Base-by-base conservation (phyloP, 176 grass and related monocot genomes). In the Secale cereale region DNA sequence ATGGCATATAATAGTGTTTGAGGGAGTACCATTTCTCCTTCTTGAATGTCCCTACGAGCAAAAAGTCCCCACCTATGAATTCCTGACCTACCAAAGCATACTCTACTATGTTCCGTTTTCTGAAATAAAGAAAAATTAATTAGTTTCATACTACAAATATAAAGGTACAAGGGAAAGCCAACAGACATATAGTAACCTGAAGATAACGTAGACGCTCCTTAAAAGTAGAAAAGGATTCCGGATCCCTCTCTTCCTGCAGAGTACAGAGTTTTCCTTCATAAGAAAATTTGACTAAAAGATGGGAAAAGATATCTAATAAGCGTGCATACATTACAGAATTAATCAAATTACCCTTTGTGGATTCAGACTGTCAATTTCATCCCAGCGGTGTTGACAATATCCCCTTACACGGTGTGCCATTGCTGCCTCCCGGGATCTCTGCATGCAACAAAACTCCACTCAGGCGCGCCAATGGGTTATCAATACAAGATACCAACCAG, bases 1-100 rank as follows among this genome's bases (percentile, higher is more conserved):
- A 75, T 41, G 31, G 60, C 22, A 75, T 67, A 76, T 29, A 46
- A 22, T 52, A 74, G 26, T 66, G 39, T 65, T 61, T 15, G 41
- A 74, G 79, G 68, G 28, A 56, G 22, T 91, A 98, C 93, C 97
- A 98, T 98, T 87, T 95, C 97, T 95, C 93, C 97, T 98, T 95
- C 96, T 94, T 94, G 97, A 87, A 98, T 98, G 65, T 88, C 81
- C 50, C 86, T 89, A 81, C 88, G 87, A 82, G 97, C 91, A 92
- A 98, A 98, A 65, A 98, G 88, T 70, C 97, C 97, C 93, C 97
- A 98, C 66, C 97, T 94, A 89, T 98, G 97, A 92, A 98, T 98
- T 83, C 93, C 97, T 65, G 97, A 98, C 87, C 93, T 93, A 57
- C 96, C 96, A 94, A 95, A 98, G 76, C 91, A 95, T 89, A 98